These are phyloP conservation scores for Jasminum sambac DNA, from an alignment of 257 asterid species.

Conservation along the genomic window DNA sequence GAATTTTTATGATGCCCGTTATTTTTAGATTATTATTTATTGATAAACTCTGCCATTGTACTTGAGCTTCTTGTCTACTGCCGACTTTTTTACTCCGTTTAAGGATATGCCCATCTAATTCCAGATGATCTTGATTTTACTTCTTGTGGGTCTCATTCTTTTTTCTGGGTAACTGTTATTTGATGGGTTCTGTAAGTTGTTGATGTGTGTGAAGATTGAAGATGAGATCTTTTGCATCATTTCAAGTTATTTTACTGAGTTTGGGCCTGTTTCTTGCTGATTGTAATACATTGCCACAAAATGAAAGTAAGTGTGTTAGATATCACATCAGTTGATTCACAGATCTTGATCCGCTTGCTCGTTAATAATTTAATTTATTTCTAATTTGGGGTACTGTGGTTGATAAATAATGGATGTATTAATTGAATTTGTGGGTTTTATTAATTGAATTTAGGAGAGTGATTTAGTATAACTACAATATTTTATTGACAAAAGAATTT, in stretches of 20 bases:
- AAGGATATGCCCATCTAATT: conserved; percentile 19
- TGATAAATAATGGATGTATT: conserved; percentile 23
- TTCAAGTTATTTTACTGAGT: conserved; percentile 43
- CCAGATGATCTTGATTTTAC: conserved; percentile 12
- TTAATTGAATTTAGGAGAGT: conserved; percentile 13
- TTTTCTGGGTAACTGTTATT: conserved; percentile 18
- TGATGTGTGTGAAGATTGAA: conserved; percentile 33
- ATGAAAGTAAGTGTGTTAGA: conserved; percentile 52
- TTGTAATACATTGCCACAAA: conserved; percentile 51
- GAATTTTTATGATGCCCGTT: not conserved
- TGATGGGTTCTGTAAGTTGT: conserved; percentile 34
- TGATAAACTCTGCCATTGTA: not conserved
- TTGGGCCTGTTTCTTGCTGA: conserved; percentile 40
- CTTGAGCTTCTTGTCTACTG: not conserved
- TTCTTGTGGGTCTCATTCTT: conserved; percentile 5
- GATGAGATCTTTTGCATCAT: conserved; percentile 43
- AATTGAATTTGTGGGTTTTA: conserved; percentile 6
- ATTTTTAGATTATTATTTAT: not conserved
- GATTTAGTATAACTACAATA: not conserved
- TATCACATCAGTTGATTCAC: conserved; percentile 16
- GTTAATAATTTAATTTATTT: not conserved
- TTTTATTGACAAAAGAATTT: conserved; percentile 19
- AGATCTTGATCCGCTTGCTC: conserved; percentile 48
- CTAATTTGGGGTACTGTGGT: not conserved
- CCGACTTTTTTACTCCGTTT: not conserved